phyloP scores from a whole-genome alignment of 225 moss, liverwort and hornwort genomes.

The Rhytidiadelphus loreus region DNA sequence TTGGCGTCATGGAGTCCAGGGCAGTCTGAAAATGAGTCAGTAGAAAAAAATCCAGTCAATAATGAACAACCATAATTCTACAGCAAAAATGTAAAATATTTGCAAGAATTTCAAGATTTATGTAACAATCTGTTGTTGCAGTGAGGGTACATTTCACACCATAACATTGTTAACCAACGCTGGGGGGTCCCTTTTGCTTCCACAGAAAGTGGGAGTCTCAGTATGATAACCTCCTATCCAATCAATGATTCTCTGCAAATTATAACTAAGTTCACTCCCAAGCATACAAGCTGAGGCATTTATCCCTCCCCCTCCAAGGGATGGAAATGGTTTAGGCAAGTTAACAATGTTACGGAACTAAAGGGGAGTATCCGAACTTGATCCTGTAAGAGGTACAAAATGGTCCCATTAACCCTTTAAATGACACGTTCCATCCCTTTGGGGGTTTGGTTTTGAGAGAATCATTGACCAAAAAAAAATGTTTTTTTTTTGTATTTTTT shows the following conservation, averaged over 20 bases:
- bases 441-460: fast-evolving
- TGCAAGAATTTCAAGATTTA: background rate
- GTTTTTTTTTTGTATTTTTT: fast-evolving
- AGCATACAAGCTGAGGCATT: background rate
- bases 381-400: background rate
- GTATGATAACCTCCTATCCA: too few species aligned
- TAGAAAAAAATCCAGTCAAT: background rate
- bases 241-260: background rate
- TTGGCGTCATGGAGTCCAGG: slow-evolving; percentile 82
- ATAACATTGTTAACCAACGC: background rate
- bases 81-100: background rate
- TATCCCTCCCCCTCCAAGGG: too few species aligned
- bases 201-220: background rate
- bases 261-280: background rate
- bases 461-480: background rate
- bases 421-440: fast-evolving
- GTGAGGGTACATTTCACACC: background rate
- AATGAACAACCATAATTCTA: background rate
- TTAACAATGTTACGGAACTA: background rate
- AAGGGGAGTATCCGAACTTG: background rate
- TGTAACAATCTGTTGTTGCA: background rate
- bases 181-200: too few species aligned
- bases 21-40: slow-evolving; percentile 35
- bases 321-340: background rate
- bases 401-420: background rate